phyloP scores from a whole-genome alignment of 1,284 basidiomycete species.

The Taiwanofungus camphoratus region DNA sequence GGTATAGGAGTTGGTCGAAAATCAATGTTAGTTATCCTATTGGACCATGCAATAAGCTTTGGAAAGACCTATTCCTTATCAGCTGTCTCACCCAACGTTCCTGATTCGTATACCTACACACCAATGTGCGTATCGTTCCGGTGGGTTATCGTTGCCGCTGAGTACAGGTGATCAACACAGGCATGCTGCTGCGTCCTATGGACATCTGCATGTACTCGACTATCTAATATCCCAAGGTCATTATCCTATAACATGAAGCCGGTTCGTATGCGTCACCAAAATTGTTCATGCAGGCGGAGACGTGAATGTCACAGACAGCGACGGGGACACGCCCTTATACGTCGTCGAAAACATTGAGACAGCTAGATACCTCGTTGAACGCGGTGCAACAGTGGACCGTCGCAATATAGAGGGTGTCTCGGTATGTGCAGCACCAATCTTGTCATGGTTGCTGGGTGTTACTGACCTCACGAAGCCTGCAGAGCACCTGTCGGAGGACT shows the following conservation, averaged over 20 bases:
- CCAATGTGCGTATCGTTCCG: conserved; percentile 56
- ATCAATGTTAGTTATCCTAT: conserved; percentile 18
- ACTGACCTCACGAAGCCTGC: conserved; percentile 49
- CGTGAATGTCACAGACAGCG: conserved; percentile 80
- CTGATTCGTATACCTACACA: conserved; percentile 80
- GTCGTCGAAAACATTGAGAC: conserved; percentile 82
- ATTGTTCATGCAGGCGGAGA: conserved; percentile 57
- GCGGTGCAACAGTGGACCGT: conserved; percentile 66
- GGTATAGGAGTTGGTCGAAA: conserved; percentile 22
- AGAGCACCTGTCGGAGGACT: conserved; percentile 71
- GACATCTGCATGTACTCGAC: conserved; percentile 68
- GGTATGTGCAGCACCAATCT: conserved; percentile 40
- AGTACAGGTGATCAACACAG: conserved; percentile 34
- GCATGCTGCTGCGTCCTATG: conserved; percentile 95
- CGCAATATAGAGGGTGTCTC: conserved; percentile 70
- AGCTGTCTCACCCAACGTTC: conserved; percentile 73
- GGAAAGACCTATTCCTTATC: conserved; percentile 7
- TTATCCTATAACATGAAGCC: conserved; percentile 9
- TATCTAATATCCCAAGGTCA: conserved; percentile 73
- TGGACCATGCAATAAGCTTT: background rate
- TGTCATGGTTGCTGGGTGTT: background rate
- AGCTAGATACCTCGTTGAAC: conserved; percentile 72
- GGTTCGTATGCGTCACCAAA: conserved; percentile 5
- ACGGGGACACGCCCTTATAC: conserved; percentile 89
- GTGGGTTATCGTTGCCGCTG: too few species aligned